Conservation (phyloP, 352 stramenopile genomes). For the Globisporangium polare region DNA sequence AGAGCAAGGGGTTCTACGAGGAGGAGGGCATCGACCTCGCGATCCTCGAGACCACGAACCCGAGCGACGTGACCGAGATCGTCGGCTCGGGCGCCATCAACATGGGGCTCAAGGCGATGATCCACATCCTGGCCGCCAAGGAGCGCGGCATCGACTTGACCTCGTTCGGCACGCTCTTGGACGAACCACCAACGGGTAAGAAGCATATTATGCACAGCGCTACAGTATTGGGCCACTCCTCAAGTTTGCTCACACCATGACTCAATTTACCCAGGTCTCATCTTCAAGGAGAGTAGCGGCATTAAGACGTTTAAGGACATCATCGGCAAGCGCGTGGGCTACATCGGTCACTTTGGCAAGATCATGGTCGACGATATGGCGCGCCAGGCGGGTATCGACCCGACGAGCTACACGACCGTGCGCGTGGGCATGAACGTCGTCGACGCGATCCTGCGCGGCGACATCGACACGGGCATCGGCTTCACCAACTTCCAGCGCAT, state of each 20-base stretch:
- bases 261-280: slow-evolving; percentile 20
- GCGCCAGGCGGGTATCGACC: slow-evolving; percentile 39
- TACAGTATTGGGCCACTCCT: too few relatives aligned
- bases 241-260: too few relatives aligned
- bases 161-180: slow-evolving; percentile 40
- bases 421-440: slow-evolving; percentile 51
- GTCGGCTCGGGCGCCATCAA: slow-evolving; percentile 42
- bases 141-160: slow-evolving; percentile 45
- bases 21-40: slow-evolving; percentile 49
- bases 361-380: slow-evolving; percentile 55
- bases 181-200: slow-evolving; percentile 39
- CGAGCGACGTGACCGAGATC: slow-evolving; percentile 49
- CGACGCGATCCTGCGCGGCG: slow-evolving; percentile 42
- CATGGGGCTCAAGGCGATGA: slow-evolving; percentile 50
- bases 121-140: slow-evolving; percentile 48
- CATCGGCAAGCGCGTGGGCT: slow-evolving; percentile 44
- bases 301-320: slow-evolving; percentile 56
- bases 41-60: slow-evolving; percentile 48
- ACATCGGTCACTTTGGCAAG: slow-evolving; percentile 53
- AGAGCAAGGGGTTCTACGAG: slow-evolving; percentile 47
- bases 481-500: slow-evolving; percentile 58
- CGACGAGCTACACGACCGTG: slow-evolving; percentile 38
- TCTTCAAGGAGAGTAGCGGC: slow-evolving; percentile 49
- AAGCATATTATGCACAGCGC: not conserved
- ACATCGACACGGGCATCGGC: slow-evolving; percentile 47